Evolutionary conservation across 2,329 filamentous ascomycete species (phyloP), one percentile per base, ranked within the genome.

Genomic region (Cercospora brassicicola): DNA sequence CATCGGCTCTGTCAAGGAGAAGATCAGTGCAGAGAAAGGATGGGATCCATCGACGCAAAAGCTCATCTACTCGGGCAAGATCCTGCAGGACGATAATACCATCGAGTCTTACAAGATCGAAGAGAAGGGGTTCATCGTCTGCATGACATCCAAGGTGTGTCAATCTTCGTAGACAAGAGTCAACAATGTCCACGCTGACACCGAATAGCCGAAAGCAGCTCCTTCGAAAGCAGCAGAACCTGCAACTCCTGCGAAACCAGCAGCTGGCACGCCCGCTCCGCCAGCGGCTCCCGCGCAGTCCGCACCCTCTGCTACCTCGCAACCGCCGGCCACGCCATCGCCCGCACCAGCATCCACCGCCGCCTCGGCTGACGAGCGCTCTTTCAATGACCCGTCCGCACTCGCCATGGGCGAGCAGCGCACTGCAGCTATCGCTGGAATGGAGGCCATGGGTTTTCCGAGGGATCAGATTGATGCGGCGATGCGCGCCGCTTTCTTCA

Each of bases 21-120:
- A 95, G 85, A 96, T 99, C 75, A 87, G 90, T 33, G 86, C 88
- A 72, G 94, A 97, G 81, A 97, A 97, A 83, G 93, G 93, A 81
- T 98, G 94, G 93, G 94, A 97, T 69, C 88, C 91, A 60, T 89
- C 93, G 78, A 87, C 89, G 72, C 92, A 96, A 83, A 98, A 98
- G 86, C 89, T 99, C 78, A 99, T 99, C 82, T 98, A 98, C 82
- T 97, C 95, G 67, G 95, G 95, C 84, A 99, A 99, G 85, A 98
- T 99, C 76, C 85, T 99, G 73, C 94, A 97, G 82, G 94, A 99
- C 90, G 93, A 93, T 70, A 95, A 97, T 79, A 97, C 94, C 2
- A 91, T 99, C 75, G 93, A 93, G 81, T 94, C 92, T 48, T 98
- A 98, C 85, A 97, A 93, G 83, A 98, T 99, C 72, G 94, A 99